These are phyloP conservation scores for Aspergillus novoparasiticus DNA, from an alignment of 2,329 filamentous ascomycete genomes.

Conservation along the genomic window DNA sequence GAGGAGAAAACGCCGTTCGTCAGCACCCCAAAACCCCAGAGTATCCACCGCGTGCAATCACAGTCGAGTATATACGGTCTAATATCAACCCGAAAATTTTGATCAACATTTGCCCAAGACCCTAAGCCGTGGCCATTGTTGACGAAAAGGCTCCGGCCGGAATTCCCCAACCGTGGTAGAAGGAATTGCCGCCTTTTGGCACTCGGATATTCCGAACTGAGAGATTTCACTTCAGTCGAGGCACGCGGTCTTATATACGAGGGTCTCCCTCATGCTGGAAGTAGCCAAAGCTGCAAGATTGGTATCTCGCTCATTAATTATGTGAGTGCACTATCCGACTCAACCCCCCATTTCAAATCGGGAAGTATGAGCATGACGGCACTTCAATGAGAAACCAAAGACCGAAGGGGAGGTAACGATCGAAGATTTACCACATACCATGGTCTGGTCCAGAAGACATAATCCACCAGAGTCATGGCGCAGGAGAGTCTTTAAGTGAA, in stretches of 20 bases:
- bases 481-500: neutral
- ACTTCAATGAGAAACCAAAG: neutral
- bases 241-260: neutral
- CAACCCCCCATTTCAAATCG: neutral
- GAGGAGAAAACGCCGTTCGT: neutral
- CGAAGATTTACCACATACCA: neutral
- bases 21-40: neutral
- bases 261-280: neutral
- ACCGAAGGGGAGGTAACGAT: no score
- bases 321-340: neutral
- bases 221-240: neutral
- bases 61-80: neutral
- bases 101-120: neutral
- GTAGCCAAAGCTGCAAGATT: neutral
- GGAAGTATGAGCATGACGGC: neutral
- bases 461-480: neutral
- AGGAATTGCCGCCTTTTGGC: neutral
- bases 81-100: neutral
- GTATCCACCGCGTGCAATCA: slow-evolving; percentile 4
- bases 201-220: neutral
- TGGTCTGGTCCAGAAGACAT: neutral
- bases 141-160: neutral
- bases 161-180: neutral
- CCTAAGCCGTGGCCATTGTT: neutral
- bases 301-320: neutral